A percentile compares a stretch with the other conserved stretches of the same genome.
Conservation (phyloP, 108 stramenopile genomes). For the Fistulifera pelliculosa region DNA sequence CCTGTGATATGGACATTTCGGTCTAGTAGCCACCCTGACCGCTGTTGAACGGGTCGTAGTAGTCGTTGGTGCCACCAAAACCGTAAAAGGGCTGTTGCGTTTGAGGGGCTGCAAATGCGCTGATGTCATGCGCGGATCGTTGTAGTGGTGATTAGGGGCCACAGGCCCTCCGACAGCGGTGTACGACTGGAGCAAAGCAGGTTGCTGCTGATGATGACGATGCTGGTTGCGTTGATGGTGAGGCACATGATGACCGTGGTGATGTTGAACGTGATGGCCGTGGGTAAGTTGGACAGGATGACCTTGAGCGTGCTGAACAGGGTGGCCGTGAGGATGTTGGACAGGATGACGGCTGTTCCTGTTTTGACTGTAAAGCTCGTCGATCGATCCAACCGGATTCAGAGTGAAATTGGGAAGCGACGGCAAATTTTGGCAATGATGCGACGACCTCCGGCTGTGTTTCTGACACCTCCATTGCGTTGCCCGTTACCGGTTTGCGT, state of each 20-base stretch:
- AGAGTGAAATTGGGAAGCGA: constrained; percentile 88
- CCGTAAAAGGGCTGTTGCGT: too few species aligned
- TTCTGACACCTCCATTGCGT: constrained; percentile 76
- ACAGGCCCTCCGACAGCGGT: not conserved
- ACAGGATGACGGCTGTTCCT: not conserved
- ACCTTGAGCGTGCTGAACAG: not conserved
- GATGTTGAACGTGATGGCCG: not conserved
- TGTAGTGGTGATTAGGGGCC: not conserved
- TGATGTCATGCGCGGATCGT: constrained; percentile 4
- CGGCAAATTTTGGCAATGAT: constrained; percentile 91
- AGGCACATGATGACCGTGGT: not conserved
- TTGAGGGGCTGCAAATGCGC: too few species aligned
- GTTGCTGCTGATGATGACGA: not conserved
- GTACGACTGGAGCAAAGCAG: not conserved
- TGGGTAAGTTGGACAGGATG: not conserved
- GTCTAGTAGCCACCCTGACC: too few species aligned
- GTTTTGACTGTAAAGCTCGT: constrained; percentile 36
- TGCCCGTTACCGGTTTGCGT: constrained; percentile 52
- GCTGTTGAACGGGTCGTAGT: too few species aligned
- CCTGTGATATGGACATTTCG: too few species aligned
- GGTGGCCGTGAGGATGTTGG: not conserved
- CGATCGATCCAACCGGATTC: constrained; percentile 29
- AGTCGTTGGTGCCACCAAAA: too few species aligned
- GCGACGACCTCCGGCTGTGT: constrained; percentile 90
- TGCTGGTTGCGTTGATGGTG: not conserved